phyloP scores from a whole-genome alignment of 306 rosid species.

The Trifolium dubium region DNA sequence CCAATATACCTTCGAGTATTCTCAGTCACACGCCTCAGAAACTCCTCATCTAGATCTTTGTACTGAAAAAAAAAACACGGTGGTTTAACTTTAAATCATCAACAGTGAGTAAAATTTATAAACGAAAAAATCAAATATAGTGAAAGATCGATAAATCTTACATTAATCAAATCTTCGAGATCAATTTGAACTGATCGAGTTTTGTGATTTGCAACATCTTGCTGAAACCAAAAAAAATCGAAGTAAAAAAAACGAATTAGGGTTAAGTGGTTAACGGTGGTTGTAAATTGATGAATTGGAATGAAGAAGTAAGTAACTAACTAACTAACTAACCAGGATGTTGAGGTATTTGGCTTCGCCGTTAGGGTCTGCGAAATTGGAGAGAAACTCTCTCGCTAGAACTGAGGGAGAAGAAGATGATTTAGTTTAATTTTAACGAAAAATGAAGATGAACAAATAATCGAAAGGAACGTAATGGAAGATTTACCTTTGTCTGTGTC shows the following conservation, averaged over 20 bases:
- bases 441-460: neutral
- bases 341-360: conserved; percentile 78
- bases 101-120: neutral
- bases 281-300: neutral
- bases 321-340: conserved; percentile 63
- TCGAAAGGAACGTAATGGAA: no score
- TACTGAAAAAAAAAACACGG: conserved; percentile 50
- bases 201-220: conserved; percentile 89
- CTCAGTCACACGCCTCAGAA: conserved; percentile 77
- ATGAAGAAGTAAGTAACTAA: conserved; percentile 16
- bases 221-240: conserved; percentile 51
- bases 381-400: conserved; percentile 77
- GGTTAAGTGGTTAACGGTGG: conserved; percentile 10
- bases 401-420: conserved; percentile 44
- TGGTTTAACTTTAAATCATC: neutral
- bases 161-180: conserved; percentile 77
- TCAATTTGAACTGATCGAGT: conserved; percentile 74
- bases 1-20: conserved; percentile 85
- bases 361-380: conserved; percentile 69
- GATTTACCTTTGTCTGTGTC: conserved; percentile 68
- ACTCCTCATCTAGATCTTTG: conserved; percentile 82
- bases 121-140: neutral
- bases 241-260: neutral
- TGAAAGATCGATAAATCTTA: conserved; percentile 31
- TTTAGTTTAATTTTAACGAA: neutral